Conservation (phyloP, 1,284 basidiomycete species). For the Ganoderma lingzhi region DNA sequence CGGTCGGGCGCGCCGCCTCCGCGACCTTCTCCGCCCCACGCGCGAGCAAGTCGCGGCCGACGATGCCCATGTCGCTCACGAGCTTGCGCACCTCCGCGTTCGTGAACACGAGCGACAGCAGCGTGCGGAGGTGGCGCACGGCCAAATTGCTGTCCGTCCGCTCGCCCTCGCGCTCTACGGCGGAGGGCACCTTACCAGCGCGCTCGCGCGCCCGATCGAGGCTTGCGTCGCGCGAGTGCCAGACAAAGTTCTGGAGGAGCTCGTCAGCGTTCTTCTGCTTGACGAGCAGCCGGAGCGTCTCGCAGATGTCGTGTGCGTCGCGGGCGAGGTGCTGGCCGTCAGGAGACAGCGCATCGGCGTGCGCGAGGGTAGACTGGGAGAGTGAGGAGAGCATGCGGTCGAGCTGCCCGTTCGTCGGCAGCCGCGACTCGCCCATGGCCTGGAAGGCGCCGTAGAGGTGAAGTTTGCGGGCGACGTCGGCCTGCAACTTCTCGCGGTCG, state of each 20-base stretch:
- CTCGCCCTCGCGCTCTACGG: slow-evolving; percentile 63
- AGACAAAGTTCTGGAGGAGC: slow-evolving; percentile 88
- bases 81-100: slow-evolving; percentile 95
- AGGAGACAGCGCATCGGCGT: slow-evolving; percentile 70
- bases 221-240: slow-evolving; percentile 73
- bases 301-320: slow-evolving; percentile 77
- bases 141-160: slow-evolving; percentile 71
- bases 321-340: slow-evolving; percentile 81
- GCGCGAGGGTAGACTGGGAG: slow-evolving; percentile 69
- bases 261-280: slow-evolving; percentile 89
- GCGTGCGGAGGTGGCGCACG: slow-evolving; percentile 83
- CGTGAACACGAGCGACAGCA: slow-evolving; percentile 85
- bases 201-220: slow-evolving; percentile 51
- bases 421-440: slow-evolving; percentile 79
- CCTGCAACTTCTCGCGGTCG: slow-evolving; percentile 58
- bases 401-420: slow-evolving; percentile 86
- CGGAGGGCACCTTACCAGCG: slow-evolving; percentile 45
- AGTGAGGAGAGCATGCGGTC: slow-evolving; percentile 78
- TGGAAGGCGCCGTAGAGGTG: slow-evolving; percentile 80
- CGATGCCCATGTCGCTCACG: slow-evolving; percentile 80
- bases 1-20: slow-evolving; percentile 71
- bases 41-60: slow-evolving; percentile 89
- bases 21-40: slow-evolving; percentile 81
- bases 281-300: slow-evolving; percentile 76
- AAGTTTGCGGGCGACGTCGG: slow-evolving; percentile 74